Conservation (phyloP, 1,284 basidiomycete genomes). For the Butyriboletus appendiculatus region DNA sequence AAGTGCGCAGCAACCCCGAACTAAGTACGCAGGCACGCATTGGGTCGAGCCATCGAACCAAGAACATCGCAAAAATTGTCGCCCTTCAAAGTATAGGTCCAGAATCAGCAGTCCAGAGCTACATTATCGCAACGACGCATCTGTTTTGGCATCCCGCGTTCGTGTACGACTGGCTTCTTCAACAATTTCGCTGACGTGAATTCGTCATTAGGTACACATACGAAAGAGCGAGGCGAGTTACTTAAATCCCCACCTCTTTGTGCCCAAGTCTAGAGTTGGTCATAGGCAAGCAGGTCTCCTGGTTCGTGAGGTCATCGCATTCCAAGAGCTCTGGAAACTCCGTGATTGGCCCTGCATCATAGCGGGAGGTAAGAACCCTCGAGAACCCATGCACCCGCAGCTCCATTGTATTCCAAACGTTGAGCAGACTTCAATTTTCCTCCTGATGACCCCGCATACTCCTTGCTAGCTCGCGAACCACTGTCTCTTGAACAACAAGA, state of each 20-base stretch:
- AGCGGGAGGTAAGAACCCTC: slow-evolving; percentile 65
- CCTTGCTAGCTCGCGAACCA: slow-evolving; percentile 67
- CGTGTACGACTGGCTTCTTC: slow-evolving; percentile 24
- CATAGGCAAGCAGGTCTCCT: slow-evolving; percentile 71
- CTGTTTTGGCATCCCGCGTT: slow-evolving; percentile 94
- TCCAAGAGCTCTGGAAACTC: slow-evolving; percentile 51
- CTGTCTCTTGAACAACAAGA: slow-evolving; percentile 56
- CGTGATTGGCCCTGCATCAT: slow-evolving; percentile 77
- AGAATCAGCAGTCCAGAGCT: slow-evolving; percentile 43
- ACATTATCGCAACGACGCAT: slow-evolving; percentile 84
- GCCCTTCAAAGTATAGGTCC: slow-evolving; percentile 51
- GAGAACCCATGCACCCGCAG: not conserved
- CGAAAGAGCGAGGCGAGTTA: slow-evolving; percentile 75
- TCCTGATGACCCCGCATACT: slow-evolving; percentile 85
- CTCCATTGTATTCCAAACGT: slow-evolving; percentile 4
- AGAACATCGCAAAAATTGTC: slow-evolving; percentile 80
- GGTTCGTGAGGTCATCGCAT: slow-evolving; percentile 62
- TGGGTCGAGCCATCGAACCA: slow-evolving; percentile 74
- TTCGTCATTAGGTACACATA: slow-evolving; percentile 68
- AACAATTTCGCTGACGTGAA: slow-evolving; percentile 1
- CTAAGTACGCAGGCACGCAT: slow-evolving; percentile 38
- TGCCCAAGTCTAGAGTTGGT: not conserved
- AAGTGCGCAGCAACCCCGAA: slow-evolving; percentile 43
- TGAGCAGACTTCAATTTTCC: slow-evolving; percentile 90
- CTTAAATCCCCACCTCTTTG: not conserved